Evolutionary conservation across 2,329 filamentous ascomycete species (phyloP).

Genomic region (Exophiala oligosperma): DNA sequence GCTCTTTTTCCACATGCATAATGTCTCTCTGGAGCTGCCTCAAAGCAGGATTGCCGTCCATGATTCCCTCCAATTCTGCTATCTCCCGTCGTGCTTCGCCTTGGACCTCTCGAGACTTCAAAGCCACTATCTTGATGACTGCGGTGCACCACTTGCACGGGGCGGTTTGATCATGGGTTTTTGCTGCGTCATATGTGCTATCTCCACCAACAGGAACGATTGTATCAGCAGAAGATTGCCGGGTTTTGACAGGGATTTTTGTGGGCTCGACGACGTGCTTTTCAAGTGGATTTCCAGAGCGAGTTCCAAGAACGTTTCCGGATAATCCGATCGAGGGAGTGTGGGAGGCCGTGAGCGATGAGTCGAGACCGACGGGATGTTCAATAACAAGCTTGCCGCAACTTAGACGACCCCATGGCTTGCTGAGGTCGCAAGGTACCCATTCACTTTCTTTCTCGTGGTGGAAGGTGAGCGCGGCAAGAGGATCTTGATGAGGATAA

Average conservation of each 20-base stretch:
- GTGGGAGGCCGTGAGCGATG: too few relatives aligned
- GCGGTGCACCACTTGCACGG: constrained; percentile 17
- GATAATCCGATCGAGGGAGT: neutral
- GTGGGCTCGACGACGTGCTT: neutral
- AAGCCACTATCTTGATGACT: constrained; percentile 17
- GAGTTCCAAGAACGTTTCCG: constrained; percentile 2
- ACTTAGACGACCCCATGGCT: constrained; percentile 22
- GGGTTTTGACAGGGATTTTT: neutral
- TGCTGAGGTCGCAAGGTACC: constrained; percentile 15
- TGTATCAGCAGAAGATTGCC: neutral
- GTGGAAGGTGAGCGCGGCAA: constrained; percentile 19
- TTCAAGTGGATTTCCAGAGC: neutral
- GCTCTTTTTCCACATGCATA: constrained; percentile 5
- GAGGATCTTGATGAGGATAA: constrained; percentile 20
- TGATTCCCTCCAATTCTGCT: constrained; percentile 10
- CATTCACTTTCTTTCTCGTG: constrained; percentile 11
- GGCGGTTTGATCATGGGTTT: neutral
- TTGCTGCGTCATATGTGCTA: neutral
- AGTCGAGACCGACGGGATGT: constrained; percentile 3
- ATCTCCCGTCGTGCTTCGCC: constrained; percentile 11
- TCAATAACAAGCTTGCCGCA: constrained; percentile 20
- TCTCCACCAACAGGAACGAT: neutral
- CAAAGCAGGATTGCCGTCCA: constrained; percentile 8
- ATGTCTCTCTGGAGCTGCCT: constrained; percentile 13
- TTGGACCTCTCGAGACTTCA: constrained; percentile 23